These are phyloP conservation scores for Plantago major DNA, from an alignment of 257 asterid genomes.

Conservation along the genomic window DNA sequence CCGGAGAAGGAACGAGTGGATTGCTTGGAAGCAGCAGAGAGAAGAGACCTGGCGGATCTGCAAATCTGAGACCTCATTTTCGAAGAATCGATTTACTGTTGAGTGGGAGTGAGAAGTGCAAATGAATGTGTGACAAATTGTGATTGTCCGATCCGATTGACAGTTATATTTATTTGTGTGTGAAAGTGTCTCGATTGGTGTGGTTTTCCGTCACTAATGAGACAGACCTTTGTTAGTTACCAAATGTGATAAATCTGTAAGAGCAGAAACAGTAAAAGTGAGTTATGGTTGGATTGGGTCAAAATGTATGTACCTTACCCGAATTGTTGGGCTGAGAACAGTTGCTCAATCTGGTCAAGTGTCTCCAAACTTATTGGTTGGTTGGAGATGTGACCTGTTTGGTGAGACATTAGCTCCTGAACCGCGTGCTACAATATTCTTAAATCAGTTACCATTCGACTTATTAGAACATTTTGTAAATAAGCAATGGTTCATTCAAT, in stretches of 20 bases:
- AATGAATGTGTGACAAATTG: constrained; percentile 2
- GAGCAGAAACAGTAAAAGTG: too few relatives aligned
- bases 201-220: constrained; percentile 16
- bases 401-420: too few relatives aligned
- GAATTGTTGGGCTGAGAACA: constrained; percentile 18
- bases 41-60: constrained; percentile 79
- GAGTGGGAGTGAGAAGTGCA: constrained; percentile 9
- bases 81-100: not conserved
- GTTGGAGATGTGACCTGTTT: too few relatives aligned
- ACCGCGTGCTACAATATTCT: too few relatives aligned
- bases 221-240: constrained; percentile 33
- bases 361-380: too few relatives aligned
- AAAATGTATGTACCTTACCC: constrained; percentile 23
- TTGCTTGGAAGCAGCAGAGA: constrained; percentile 73
- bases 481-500: too few relatives aligned
- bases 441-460: too few relatives aligned
- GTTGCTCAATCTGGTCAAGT: not conserved
- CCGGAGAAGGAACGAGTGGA: constrained; percentile 47
- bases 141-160: not conserved
- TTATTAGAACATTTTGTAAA: too few relatives aligned
- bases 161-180: not conserved
- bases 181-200: constrained; percentile 8
- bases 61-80: constrained; percentile 76
- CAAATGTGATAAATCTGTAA: too few relatives aligned
- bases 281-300: constrained; percentile 10